phyloP scores from a whole-genome alignment of 2,329 filamentous ascomycete species.

The Penicillium thymicola region DNA sequence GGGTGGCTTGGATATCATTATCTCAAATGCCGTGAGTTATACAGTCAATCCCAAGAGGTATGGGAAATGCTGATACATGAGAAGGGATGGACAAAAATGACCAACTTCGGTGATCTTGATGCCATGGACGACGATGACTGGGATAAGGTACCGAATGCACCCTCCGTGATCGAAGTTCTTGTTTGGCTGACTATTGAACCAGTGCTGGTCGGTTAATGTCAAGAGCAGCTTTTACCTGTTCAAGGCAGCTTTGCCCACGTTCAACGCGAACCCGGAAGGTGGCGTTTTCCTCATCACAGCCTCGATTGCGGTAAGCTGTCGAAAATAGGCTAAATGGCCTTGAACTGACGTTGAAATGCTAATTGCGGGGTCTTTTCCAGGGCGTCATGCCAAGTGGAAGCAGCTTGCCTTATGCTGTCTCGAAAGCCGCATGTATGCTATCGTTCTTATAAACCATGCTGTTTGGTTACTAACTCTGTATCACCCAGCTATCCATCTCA shows the following conservation, averaged over 20 bases:
- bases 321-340: conserved; percentile 10
- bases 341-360: conserved; percentile 1
- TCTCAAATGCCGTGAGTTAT: conserved; percentile 65
- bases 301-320: conserved; percentile 53
- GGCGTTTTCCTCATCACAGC: conserved; percentile 63
- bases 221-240: conserved; percentile 54
- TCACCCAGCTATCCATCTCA: conserved; percentile 56
- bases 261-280: conserved; percentile 60
- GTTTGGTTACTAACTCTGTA: neutral
- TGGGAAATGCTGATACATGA: neutral
- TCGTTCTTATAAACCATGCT: conserved; percentile 6
- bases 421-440: conserved; percentile 64
- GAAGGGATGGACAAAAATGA: conserved; percentile 61
- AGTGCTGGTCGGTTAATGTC: conserved; percentile 64
- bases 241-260: conserved; percentile 56
- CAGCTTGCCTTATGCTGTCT: conserved; percentile 70
- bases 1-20: conserved; percentile 70
- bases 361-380: conserved; percentile 26
- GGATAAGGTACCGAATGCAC: conserved; percentile 50
- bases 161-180: neutral
- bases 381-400: conserved; percentile 52
- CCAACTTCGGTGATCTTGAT: conserved; percentile 56
- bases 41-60: neutral
- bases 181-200: neutral
- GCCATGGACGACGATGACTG: conserved; percentile 60